Evolutionary conservation across 257 asterid species (phyloP), one percentile per base, ranked within the genome.

Genomic region (Coffea canephora): DNA sequence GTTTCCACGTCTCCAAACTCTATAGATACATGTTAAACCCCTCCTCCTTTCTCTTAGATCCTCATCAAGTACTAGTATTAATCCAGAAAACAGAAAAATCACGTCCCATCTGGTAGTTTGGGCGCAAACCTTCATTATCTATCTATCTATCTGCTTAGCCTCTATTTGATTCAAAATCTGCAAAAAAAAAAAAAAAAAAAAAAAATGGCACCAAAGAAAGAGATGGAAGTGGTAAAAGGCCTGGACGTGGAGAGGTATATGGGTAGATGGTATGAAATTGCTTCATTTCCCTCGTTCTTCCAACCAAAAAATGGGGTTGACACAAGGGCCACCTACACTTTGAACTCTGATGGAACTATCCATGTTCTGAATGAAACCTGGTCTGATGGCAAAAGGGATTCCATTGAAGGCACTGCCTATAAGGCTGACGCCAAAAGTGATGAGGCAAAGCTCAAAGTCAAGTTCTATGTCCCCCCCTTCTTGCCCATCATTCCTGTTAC

Each of bases 261-360:
- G 97, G 99, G 99, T 0, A 89, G 97, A 65, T 95, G 99, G 99
- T 93, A 93, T 57, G 98, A 95, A 79, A 87, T 95, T 6, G 99
- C 97, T 39, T 92, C 97, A 31, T 90, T 95, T 48, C 99, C 96
- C 16, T 89, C 96, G 1, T 43, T 81, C 8, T 88, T 89, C 82
- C 96, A 92, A 84, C 99, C 99, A 43, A 95, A 76, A 59, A 78
- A 70, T 43, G 94, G 97, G 4, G 84, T 18, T 5, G 90, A 95
- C 81, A 93, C 98, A 0, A 87, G 98, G 84, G 98, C 98, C 0
- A 95, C 97, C 0, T 93, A 95, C 80, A 87, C 85, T 23, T 82
- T 95, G 50, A 93, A 89, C 25, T 34, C 87, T 12, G 98, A 95
- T 66, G 97, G 91, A 10, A 91, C 94, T 1, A 89, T 95, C 0